Evolutionary conservation across 2,329 filamentous ascomycete species (phyloP).

Genomic region (Aspergillus neotritici): DNA sequence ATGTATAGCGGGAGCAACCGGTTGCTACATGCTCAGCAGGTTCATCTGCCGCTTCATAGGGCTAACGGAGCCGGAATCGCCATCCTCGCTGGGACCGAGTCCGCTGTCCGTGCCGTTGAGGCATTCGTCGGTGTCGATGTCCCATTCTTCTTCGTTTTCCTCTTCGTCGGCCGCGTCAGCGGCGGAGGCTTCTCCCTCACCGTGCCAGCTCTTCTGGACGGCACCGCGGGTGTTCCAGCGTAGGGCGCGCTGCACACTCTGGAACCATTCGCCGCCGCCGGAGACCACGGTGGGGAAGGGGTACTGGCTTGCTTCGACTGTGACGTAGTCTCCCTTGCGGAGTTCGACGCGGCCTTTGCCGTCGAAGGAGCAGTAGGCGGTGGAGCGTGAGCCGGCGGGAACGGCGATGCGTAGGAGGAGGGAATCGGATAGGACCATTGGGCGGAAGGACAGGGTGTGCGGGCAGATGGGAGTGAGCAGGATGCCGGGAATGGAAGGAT

Average conservation of each 20-base stretch:
- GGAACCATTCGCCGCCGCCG: slow-evolving; percentile 89
- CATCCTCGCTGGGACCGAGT: slow-evolving; percentile 61
- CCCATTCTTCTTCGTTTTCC: slow-evolving; percentile 64
- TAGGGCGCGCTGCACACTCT: slow-evolving; percentile 84
- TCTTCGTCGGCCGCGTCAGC: slow-evolving; percentile 39
- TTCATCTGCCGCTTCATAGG: slow-evolving; percentile 69
- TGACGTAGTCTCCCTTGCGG: slow-evolving; percentile 88
- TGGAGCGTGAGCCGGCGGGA: slow-evolving; percentile 77
- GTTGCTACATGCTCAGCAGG: slow-evolving; percentile 58
- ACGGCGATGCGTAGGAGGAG: slow-evolving; percentile 86
- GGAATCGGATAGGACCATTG: slow-evolving; percentile 95
- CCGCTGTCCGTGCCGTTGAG: slow-evolving; percentile 42
- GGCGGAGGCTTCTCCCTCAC: slow-evolving; percentile 33
- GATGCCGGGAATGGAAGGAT: slow-evolving; percentile 94
- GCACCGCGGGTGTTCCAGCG: slow-evolving; percentile 93
- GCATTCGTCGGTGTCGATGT: slow-evolving; percentile 77
- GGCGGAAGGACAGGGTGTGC: slow-evolving; percentile 91
- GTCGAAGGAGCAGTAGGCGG: slow-evolving; percentile 94
- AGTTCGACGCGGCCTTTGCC: slow-evolving; percentile 94
- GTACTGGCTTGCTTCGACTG: slow-evolving; percentile 91
- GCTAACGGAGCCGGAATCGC: slow-evolving; percentile 52
- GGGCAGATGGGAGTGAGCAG: slow-evolving; percentile 96
- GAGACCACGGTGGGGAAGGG: slow-evolving; percentile 95
- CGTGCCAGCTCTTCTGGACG: slow-evolving; percentile 77
- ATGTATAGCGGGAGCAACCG: background rate